Percentiles rank a stretch among this genome's conserved stretches.
Evolutionary conservation across 306 rosid genomes (phyloP).

Genomic region (Vigna reflexopilosa): DNA sequence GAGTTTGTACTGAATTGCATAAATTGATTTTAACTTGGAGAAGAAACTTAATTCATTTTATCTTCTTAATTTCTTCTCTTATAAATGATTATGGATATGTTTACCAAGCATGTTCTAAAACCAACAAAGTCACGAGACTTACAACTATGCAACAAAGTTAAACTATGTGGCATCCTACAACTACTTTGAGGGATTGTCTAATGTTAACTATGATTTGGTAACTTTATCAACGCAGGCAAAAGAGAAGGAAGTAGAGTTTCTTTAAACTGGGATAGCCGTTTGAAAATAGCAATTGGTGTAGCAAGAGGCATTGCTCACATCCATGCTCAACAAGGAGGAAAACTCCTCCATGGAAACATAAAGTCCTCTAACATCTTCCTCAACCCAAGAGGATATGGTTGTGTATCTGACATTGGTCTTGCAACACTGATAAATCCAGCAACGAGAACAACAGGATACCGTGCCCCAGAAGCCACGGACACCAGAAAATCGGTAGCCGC

Average conservation of each 20-base stretch:
- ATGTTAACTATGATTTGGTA: constrained; percentile 20
- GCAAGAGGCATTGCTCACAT: constrained; percentile 88
- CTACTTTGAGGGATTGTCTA: background rate
- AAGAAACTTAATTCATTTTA: no score
- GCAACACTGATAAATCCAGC: constrained; percentile 64
- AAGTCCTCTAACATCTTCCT: constrained; percentile 86
- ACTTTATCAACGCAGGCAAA: constrained; percentile 55
- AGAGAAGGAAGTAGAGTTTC: constrained; percentile 58
- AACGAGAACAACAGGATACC: constrained; percentile 69
- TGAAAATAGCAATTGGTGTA: constrained; percentile 72
- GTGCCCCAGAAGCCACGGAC: constrained; percentile 82
- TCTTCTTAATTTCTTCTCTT: no score
- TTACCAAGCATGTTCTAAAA: background rate
- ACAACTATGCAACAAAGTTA: background rate
- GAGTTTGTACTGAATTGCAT: no score
- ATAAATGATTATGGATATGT: no score
- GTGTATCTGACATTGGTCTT: constrained; percentile 71
- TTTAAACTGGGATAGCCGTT: constrained; percentile 76
- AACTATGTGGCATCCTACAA: background rate
- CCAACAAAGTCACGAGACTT: background rate
- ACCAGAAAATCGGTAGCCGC: constrained; percentile 62
- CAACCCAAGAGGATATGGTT: constrained; percentile 77
- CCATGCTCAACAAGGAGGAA: constrained; percentile 69
- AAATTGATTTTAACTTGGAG: no score
- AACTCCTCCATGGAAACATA: constrained; percentile 81